Evolutionary conservation across 768 basidiomycete genomes (phyloP).

Genomic region (Leucocoprinus leucothites): DNA sequence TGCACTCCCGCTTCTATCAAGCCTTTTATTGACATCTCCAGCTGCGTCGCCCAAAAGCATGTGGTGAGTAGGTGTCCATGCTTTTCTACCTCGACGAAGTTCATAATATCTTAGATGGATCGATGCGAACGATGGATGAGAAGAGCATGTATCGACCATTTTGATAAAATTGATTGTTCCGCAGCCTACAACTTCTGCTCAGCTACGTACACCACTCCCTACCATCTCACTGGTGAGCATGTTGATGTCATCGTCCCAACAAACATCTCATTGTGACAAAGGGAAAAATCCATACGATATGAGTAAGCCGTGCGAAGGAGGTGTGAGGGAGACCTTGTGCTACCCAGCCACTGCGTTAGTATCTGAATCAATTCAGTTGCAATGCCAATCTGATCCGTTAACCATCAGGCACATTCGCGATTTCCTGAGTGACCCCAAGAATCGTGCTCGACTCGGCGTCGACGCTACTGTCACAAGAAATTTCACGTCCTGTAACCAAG

Average conservation of each 20-base stretch:
- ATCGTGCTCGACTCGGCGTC: constrained; percentile 60
- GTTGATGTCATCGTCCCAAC: not conserved
- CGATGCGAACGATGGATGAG: constrained; percentile 59
- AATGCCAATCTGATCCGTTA: not conserved
- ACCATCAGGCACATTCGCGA: constrained; percentile 46
- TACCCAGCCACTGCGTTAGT: constrained; percentile 48
- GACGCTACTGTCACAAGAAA: constrained; percentile 37
- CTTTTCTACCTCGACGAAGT: not conserved
- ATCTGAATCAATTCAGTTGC: not conserved
- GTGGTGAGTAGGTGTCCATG: constrained; percentile 34
- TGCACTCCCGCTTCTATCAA: constrained; percentile 50
- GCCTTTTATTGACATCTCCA: constrained; percentile 43
- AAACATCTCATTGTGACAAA: constrained; percentile 5
- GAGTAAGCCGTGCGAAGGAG: constrained; percentile 53
- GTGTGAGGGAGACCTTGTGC: constrained; percentile 45
- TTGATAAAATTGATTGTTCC: constrained; percentile 62
- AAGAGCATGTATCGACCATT: constrained; percentile 54
- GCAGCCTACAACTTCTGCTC: constrained; percentile 64
- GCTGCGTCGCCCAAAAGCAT: constrained; percentile 58
- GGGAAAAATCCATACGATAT: constrained; percentile 69
- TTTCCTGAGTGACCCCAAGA: constrained; percentile 59
- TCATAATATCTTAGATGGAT: constrained; percentile 41
- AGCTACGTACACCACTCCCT: constrained; percentile 39
- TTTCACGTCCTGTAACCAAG: constrained; percentile 28
- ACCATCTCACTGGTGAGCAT: constrained; percentile 38